Evolutionary conservation across 176 grass and related monocot species (phyloP).

Genomic region (Cocos nucifera): DNA sequence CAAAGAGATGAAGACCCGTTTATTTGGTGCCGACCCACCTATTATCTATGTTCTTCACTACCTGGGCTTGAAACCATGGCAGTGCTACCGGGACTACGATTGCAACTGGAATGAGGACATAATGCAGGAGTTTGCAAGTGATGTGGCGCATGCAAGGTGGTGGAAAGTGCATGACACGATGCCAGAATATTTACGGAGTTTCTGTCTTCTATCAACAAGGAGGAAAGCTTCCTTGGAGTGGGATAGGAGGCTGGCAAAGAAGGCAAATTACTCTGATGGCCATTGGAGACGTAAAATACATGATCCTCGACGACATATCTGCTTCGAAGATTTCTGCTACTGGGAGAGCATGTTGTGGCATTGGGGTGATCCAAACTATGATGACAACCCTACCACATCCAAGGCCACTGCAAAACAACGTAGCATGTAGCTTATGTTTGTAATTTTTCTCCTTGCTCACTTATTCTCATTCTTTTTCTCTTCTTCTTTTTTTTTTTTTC

Average conservation of each 20-base stretch:
- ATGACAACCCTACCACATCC: too few species aligned
- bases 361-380: slow-evolving; percentile 12
- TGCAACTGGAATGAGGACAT: slow-evolving; percentile 13
- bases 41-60: slow-evolving; percentile 8
- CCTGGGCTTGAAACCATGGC: slow-evolving; percentile 8
- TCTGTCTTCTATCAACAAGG: neutral
- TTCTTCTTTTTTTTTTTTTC: too few species aligned
- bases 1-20: neutral
- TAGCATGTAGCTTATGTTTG: too few species aligned
- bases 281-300: neutral
- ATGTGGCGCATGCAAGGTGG: slow-evolving; percentile 5
- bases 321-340: slow-evolving; percentile 2
- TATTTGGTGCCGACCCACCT: slow-evolving; percentile 7
- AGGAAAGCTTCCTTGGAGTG: slow-evolving; percentile 8
- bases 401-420: too few species aligned
- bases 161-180: slow-evolving; percentile 7
- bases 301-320: neutral
- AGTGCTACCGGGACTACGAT: slow-evolving; percentile 9
- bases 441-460: too few species aligned
- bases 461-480: too few species aligned
- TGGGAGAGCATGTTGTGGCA: slow-evolving; percentile 18
- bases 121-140: slow-evolving; percentile 14
- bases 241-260: slow-evolving; percentile 2
- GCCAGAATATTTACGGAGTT: neutral
- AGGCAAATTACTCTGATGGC: slow-evolving; percentile 2